Conservation (phyloP, 495 filamentous ascomycete genomes). For the Cladorrhinum samala region DNA sequence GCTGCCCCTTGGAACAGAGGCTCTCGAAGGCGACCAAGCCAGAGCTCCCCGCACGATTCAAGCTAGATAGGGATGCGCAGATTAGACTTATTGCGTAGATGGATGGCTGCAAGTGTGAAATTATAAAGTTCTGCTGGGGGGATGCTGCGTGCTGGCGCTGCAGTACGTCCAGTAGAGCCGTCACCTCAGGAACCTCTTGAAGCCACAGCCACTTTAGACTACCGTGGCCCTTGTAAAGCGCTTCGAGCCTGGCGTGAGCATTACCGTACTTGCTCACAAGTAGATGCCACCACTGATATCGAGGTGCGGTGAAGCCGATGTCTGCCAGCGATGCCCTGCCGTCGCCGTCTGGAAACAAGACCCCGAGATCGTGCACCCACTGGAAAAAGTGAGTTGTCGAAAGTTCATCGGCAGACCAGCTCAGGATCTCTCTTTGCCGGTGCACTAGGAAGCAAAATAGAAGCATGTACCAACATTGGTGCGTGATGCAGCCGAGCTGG, state of each 20-base stretch:
- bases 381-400: constrained; percentile 8
- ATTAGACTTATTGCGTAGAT: constrained; percentile 5
- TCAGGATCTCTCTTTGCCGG: constrained; percentile 2
- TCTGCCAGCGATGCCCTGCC: constrained; percentile 1
- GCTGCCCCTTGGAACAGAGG: constrained; percentile 5
- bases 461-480: constrained; percentile 13
- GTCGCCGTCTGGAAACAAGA: constrained; percentile 6
- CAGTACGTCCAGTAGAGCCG: constrained; percentile 7
- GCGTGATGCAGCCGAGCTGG: neutral
- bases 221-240: neutral
- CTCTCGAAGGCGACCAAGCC: constrained; percentile 8
- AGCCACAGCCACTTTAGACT: constrained; percentile 16
- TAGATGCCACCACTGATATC: constrained; percentile 13
- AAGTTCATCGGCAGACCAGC: constrained; percentile 11
- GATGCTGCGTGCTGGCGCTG: neutral
- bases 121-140: neutral
- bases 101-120: constrained; percentile 5
- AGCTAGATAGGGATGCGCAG: constrained; percentile 2
- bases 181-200: constrained; percentile 6
- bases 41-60: neutral
- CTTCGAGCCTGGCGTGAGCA: constrained; percentile 7
- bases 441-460: constrained; percentile 8
- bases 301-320: constrained; percentile 1
- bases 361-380: constrained; percentile 10
- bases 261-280: constrained; percentile 6